Conservation (phyloP, 2,329 filamentous ascomycete species). For the Fusarium ramigenum region DNA sequence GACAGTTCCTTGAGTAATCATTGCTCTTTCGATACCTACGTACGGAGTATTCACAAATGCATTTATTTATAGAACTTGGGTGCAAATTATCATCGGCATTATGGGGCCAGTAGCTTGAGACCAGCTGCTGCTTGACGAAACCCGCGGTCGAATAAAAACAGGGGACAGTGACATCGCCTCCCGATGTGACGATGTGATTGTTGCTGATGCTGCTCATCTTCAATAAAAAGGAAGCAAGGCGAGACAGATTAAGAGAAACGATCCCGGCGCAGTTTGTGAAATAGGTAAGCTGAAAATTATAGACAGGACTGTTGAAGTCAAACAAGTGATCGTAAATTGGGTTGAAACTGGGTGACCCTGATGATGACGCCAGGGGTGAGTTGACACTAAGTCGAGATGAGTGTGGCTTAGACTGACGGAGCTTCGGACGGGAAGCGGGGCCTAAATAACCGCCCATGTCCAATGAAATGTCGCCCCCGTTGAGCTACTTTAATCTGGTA, state of each 20-base stretch:
- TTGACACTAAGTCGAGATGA: conserved; percentile 23
- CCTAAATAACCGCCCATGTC: background rate
- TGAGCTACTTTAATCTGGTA: conserved; percentile 1
- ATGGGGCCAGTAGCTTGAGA: background rate
- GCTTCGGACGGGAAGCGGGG: conserved; percentile 34
- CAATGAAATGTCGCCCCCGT: conserved; percentile 17
- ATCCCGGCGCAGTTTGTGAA: background rate
- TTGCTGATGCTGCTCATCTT: background rate
- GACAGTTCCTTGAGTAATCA: background rate
- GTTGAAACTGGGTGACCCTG: background rate
- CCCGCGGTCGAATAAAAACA: background rate
- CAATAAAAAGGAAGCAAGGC: background rate
- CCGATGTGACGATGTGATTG: background rate
- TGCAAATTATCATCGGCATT: conserved; percentile 23
- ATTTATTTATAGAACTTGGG: conserved; percentile 24
- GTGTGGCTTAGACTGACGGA: conserved; percentile 39
- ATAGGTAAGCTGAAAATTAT: background rate
- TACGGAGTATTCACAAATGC: background rate
- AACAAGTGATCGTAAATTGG: background rate
- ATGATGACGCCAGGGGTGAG: conserved; percentile 4
- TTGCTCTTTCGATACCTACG: background rate
- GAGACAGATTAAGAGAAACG: background rate
- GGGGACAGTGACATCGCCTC: background rate
- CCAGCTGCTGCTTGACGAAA: conserved; percentile 4
- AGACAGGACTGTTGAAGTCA: background rate